These are phyloP conservation scores for Saccharomycopsis sp. DNA, from an alignment of 805 yeast species.

Conservation along the genomic window DNA sequence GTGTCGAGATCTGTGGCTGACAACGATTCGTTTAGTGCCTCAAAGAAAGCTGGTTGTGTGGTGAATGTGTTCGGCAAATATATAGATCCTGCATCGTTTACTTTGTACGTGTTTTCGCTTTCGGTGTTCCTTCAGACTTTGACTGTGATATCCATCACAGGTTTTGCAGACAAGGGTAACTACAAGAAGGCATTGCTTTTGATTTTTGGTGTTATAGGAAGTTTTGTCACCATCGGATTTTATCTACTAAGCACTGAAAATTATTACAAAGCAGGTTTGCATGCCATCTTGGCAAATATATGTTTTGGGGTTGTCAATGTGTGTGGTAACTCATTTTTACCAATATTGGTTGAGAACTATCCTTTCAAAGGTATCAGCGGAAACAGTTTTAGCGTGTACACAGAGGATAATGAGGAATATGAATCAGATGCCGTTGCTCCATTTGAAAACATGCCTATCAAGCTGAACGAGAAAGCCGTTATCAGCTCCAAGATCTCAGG, in stretches of 20 bases:
- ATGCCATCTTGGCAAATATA: conserved; percentile 56
- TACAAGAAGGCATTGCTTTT: conserved; percentile 50
- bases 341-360: conserved; percentile 45
- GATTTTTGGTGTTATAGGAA: conserved; percentile 51
- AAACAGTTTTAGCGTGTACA: conserved; percentile 9
- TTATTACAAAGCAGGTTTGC: conserved; percentile 31
- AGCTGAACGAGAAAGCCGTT: conserved; percentile 26
- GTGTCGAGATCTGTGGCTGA: conserved; percentile 2
- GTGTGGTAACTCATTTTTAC: conserved; percentile 68
- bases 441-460: neutral
- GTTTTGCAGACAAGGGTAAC: conserved; percentile 57
- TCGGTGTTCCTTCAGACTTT: conserved; percentile 68
- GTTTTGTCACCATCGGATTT: conserved; percentile 42
- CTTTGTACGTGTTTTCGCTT: conserved; percentile 61
- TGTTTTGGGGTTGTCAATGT: conserved; percentile 74
- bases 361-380: too few relatives aligned
- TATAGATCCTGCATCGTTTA: conserved; percentile 66
- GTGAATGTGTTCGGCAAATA: conserved; percentile 36
- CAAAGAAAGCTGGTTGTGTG: conserved; percentile 34
- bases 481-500: conserved; percentile 51
- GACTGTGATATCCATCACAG: conserved; percentile 63
- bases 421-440: conserved; percentile 7
- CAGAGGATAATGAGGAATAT: too few relatives aligned
- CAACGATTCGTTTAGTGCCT: neutral
- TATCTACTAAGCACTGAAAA: conserved; percentile 27